Conservation (phyloP, 148 eudicot species). For the Chenopodium album region DNA sequence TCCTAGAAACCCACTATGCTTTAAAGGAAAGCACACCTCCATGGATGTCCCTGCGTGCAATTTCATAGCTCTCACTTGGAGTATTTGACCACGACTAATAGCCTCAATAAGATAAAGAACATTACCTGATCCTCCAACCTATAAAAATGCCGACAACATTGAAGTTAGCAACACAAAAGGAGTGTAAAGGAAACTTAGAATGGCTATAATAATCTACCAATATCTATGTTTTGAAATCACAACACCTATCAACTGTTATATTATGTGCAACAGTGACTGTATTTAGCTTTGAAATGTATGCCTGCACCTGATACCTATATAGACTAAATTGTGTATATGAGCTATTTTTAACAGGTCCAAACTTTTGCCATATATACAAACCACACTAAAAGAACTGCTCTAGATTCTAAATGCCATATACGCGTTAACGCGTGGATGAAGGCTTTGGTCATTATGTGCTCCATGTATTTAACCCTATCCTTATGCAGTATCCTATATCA, state of each 20-base stretch:
- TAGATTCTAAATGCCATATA: too few relatives aligned
- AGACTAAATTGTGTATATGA: background rate
- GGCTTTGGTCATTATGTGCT: background rate
- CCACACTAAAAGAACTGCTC: background rate
- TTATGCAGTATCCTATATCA: too few relatives aligned
- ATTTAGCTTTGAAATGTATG: background rate
- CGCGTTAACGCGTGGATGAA: background rate
- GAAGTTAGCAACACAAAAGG: background rate
- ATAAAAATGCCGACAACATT: background rate
- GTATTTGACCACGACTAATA: conserved; percentile 17
- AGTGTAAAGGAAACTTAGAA: background rate
- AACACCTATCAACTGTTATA: background rate
- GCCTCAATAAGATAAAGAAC: conserved; percentile 13
- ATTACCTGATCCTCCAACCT: conserved; percentile 21
- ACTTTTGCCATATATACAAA: too few relatives aligned
- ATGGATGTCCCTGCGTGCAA: conserved; percentile 15
- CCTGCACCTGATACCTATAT: background rate
- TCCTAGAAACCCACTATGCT: conserved; percentile 16
- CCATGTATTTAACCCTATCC: background rate
- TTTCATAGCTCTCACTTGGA: conserved; percentile 16
- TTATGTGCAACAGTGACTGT: background rate
- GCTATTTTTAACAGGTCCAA: background rate
- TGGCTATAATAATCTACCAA: background rate
- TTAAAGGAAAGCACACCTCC: conserved; percentile 13
- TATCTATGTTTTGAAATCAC: background rate